These are phyloP conservation scores for Magnolia officinalis DNA, from an alignment of 164 flowering plant genomes.

Conservation along the genomic window DNA sequence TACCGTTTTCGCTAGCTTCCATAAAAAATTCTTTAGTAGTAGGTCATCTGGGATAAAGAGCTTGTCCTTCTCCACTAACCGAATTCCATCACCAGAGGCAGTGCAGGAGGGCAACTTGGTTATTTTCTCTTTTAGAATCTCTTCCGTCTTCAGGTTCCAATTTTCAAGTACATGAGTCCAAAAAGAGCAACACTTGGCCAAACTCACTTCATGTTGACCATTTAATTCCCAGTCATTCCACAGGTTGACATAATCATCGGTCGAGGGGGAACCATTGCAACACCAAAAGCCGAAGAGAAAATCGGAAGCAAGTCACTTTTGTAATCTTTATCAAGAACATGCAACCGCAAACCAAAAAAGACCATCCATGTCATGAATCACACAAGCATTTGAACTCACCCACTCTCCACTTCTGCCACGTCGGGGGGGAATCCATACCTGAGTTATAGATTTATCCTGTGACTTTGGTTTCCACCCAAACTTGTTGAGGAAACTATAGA, in stretches of 20 bases:
- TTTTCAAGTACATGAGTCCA: conserved; percentile 7
- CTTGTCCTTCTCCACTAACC: conserved; percentile 3
- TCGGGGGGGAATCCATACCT: conserved; percentile 14
- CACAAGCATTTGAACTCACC: conserved; percentile 16
- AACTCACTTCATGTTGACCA: conserved; percentile 1
- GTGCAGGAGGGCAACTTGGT: conserved; percentile 9
- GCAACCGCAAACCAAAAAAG: conserved; percentile 9
- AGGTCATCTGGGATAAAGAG: conserved; percentile 8
- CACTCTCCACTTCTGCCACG: conserved; percentile 7
- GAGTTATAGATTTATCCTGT: not conserved
- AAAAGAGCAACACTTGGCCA: conserved; percentile 7
- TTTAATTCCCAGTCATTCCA: conserved; percentile 18
- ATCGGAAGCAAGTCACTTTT: conserved; percentile 8
- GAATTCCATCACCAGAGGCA: not conserved
- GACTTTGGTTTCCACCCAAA: conserved; percentile 10
- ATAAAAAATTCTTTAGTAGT: conserved; percentile 4
- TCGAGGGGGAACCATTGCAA: conserved; percentile 15
- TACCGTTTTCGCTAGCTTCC: not conserved
- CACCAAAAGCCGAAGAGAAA: conserved; percentile 17
- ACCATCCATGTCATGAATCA: conserved; percentile 9
- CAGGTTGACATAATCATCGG: conserved; percentile 12
- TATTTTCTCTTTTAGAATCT: conserved; percentile 1
- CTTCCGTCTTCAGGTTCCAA: conserved; percentile 6
- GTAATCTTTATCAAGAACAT: conserved; percentile 15
- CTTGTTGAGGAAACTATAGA: conserved; percentile 13